A percentile compares a stretch with the other conserved stretches of the same genome.
phyloP scores from a whole-genome alignment of 139 green algal genomes.

The Closterium sp. region DNA sequence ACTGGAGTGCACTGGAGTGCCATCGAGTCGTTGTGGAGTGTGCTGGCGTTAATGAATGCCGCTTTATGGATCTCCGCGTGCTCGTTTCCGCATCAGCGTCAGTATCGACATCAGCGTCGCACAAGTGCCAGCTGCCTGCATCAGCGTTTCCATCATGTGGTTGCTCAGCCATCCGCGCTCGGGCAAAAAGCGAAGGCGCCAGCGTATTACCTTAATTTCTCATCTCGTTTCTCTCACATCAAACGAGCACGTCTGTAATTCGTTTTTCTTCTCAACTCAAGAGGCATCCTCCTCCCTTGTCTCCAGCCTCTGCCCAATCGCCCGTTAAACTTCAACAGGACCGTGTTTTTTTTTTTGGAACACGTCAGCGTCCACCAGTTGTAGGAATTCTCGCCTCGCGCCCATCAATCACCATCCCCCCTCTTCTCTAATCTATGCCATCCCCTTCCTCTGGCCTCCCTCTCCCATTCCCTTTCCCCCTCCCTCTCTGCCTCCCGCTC shows the following conservation, averaged over 20 bases:
- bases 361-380: neutral
- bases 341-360: neutral
- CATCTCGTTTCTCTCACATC: too few species aligned
- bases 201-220: too few species aligned
- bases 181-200: neutral
- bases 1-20: neutral
- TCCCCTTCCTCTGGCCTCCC: neutral
- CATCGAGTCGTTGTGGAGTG: neutral
- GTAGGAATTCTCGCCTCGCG: neutral
- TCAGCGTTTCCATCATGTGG: neutral
- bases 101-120: neutral
- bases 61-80: neutral
- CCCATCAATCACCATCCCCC: neutral
- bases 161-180: neutral
- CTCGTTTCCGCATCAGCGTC: neutral
- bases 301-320: neutral
- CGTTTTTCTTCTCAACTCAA: neutral
- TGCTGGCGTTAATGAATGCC: neutral
- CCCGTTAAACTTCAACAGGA: too few species aligned
- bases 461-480: neutral
- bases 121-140: too few species aligned
- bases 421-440: too few species aligned
- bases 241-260: neutral
- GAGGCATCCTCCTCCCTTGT: neutral
- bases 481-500: neutral